A percentile compares a stretch with the other conserved stretches of the same genome.
Evolutionary conservation across 2,329 filamentous ascomycete genomes (phyloP).

Genomic region (Capronia americana): DNA sequence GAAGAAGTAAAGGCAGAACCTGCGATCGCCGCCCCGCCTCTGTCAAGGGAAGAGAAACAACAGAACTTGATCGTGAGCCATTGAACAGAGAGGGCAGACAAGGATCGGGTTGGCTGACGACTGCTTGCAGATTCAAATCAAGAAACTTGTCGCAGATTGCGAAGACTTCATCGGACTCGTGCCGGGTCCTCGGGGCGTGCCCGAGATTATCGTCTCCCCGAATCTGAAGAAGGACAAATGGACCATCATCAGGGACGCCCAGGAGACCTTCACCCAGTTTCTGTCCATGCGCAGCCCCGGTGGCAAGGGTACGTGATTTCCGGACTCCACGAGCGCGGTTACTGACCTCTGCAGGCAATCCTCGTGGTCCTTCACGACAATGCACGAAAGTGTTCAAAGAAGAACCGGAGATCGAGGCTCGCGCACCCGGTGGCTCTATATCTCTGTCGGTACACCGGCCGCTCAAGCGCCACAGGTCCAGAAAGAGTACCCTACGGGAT

Average conservation of each 20-base stretch:
- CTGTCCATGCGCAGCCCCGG: constrained; percentile 16
- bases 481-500: constrained; percentile 15
- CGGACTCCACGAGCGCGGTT: background rate
- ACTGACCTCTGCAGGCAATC: constrained; percentile 18
- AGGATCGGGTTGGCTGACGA: constrained; percentile 6
- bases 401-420: constrained; percentile 2
- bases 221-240: constrained; percentile 27
- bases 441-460: constrained; percentile 27
- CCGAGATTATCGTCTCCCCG: constrained; percentile 28
- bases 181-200: constrained; percentile 23
- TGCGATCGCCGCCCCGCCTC: background rate
- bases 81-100: background rate
- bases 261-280: constrained; percentile 24
- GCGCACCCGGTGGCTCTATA: constrained; percentile 24
- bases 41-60: constrained; percentile 26
- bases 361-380: constrained; percentile 1
- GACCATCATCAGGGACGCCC: constrained; percentile 30
- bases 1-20: background rate
- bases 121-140: constrained; percentile 30
- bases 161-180: constrained; percentile 33
- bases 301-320: constrained; percentile 11
- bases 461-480: constrained; percentile 29
- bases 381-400: constrained; percentile 18
- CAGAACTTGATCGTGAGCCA: constrained; percentile 26
- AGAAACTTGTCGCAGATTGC: constrained; percentile 32